Evolutionary conservation across 2,329 filamentous ascomycete genomes (phyloP).

Genomic region (Fusarium hostae): DNA sequence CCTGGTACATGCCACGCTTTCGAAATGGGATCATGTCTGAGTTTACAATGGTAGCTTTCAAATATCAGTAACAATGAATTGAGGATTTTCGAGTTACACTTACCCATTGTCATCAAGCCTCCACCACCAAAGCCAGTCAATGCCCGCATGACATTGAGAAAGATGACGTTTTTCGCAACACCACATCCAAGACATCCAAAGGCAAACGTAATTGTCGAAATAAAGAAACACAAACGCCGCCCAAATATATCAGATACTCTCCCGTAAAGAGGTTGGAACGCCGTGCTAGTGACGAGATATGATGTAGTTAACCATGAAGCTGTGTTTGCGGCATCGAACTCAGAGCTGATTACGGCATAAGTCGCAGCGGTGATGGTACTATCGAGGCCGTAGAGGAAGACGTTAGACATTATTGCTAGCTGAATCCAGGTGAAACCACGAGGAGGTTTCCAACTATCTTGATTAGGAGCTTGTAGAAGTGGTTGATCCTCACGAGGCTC

Average conservation of each 20-base stretch:
- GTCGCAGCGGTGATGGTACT: slow-evolving; percentile 79
- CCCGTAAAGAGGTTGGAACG: slow-evolving; percentile 78
- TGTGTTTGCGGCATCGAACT: slow-evolving; percentile 76
- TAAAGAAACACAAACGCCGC: slow-evolving; percentile 70
- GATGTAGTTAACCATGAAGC: slow-evolving; percentile 81
- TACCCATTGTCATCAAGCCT: slow-evolving; percentile 76
- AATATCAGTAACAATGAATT: background rate
- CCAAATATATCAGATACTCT: slow-evolving; percentile 77
- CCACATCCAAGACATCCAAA: slow-evolving; percentile 73
- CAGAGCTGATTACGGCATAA: slow-evolving; percentile 79
- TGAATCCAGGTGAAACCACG: slow-evolving; percentile 68
- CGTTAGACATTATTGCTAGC: slow-evolving; percentile 71
- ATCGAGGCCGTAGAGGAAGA: slow-evolving; percentile 75
- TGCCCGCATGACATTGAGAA: slow-evolving; percentile 72
- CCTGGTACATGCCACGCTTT: slow-evolving; percentile 68
- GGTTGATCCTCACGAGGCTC: slow-evolving; percentile 38
- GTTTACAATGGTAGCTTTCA: slow-evolving; percentile 63
- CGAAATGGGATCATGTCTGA: slow-evolving; percentile 71
- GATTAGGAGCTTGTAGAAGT: slow-evolving; percentile 35
- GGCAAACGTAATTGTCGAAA: slow-evolving; percentile 70
- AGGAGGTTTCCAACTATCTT: slow-evolving; percentile 58
- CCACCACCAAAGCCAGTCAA: slow-evolving; percentile 77
- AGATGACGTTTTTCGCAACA: slow-evolving; percentile 65
- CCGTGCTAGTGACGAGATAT: slow-evolving; percentile 76
- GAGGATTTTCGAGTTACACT: slow-evolving; percentile 22